Evolutionary conservation across 2,329 filamentous ascomycete species (phyloP).

Genomic region (Tricladium varicosporioides): DNA sequence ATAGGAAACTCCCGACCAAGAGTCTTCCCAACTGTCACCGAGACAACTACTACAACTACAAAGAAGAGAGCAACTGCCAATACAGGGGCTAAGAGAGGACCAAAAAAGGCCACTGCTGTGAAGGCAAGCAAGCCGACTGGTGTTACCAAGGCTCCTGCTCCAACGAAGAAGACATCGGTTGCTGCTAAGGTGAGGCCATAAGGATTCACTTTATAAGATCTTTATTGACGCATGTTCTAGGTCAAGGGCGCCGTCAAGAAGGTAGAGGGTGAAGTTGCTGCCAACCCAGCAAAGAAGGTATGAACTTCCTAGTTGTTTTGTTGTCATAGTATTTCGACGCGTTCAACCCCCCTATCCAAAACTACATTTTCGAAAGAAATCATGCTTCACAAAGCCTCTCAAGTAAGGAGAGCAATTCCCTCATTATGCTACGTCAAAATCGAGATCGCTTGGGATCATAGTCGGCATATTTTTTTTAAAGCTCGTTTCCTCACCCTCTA

Average conservation of each 20-base stretch:
- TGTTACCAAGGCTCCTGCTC: constrained; percentile 29
- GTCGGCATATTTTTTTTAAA: background rate
- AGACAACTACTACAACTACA: constrained; percentile 22
- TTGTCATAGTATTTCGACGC: constrained; percentile 25
- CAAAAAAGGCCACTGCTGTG: constrained; percentile 33
- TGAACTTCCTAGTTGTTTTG: constrained; percentile 16
- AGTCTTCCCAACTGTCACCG: constrained; percentile 29
- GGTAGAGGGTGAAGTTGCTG: constrained; percentile 31
- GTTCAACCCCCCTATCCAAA: constrained; percentile 23
- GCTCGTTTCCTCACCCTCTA: background rate
- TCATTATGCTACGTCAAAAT: background rate
- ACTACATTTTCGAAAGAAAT: constrained; percentile 11
- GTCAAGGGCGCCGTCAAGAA: constrained; percentile 35
- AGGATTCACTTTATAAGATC: background rate
- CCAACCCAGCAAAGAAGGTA: constrained; percentile 39
- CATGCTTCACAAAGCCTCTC: constrained; percentile 8
- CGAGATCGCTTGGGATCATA: background rate
- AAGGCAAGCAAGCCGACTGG: constrained; percentile 33
- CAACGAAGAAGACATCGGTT: constrained; percentile 32
- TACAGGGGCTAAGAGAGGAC: constrained; percentile 29
- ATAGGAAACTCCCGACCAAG: constrained; percentile 31
- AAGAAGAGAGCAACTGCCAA: constrained; percentile 32
- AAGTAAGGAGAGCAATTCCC: constrained; percentile 3
- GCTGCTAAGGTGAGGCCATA: constrained; percentile 28
- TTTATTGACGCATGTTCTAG: constrained; percentile 22